phyloP scores from a whole-genome alignment of 2,329 filamentous ascomycete species.

The Diplodia mutila region DNA sequence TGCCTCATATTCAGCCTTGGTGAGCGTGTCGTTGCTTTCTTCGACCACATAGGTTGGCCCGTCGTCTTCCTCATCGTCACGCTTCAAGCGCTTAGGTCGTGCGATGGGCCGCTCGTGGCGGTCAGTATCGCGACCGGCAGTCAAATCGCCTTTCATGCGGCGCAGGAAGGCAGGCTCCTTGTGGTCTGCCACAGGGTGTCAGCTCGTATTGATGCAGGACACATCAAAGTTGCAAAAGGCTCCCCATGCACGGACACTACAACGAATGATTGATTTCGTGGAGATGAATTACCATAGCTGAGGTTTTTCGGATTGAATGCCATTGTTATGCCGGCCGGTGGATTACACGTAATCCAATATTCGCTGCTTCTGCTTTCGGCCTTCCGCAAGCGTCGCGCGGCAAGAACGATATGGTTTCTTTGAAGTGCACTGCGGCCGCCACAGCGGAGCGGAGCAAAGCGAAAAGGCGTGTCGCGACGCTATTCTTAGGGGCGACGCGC shows the following conservation, averaged over 20 bases:
- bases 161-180: constrained; percentile 54
- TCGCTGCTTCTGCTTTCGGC: neutral
- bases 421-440: neutral
- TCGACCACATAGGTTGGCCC: constrained; percentile 76
- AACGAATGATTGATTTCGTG: neutral
- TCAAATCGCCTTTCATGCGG: constrained; percentile 56
- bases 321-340: constrained; percentile 42
- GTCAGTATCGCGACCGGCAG: constrained; percentile 51
- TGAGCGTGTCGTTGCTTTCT: constrained; percentile 65
- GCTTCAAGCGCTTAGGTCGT: constrained; percentile 48
- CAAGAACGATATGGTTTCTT: neutral
- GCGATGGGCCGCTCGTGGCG: constrained; percentile 51
- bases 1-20: constrained; percentile 54
- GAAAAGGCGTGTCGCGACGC: neutral
- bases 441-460: neutral
- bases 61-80: constrained; percentile 74
- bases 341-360: neutral
- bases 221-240: too few relatives aligned
- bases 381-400: neutral
- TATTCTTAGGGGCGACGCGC: constrained; percentile 4
- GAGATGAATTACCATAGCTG: constrained; percentile 57
- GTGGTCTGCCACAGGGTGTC: constrained; percentile 47
- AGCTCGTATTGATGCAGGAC: neutral
- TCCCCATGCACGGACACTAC: neutral
- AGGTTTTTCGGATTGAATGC: constrained; percentile 71